phyloP scores from a whole-genome alignment of 441 rosid species.

The Hura crepitans region DNA sequence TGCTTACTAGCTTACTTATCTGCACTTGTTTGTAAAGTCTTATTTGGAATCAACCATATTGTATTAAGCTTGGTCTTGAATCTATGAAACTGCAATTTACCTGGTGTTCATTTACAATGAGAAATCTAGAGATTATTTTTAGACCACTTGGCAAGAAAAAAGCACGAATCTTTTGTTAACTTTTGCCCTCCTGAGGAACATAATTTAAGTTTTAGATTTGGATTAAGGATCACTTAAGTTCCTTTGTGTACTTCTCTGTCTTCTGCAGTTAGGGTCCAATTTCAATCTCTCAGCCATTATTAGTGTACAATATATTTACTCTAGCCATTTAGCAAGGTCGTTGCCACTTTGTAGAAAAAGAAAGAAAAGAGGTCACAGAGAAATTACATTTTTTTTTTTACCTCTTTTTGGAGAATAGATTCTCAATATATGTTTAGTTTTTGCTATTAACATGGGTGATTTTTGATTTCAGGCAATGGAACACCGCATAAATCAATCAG shows the following conservation, averaged over 20 bases:
- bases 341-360: neutral
- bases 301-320: neutral
- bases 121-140: neutral
- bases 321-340: too few relatives aligned
- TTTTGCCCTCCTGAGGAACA: neutral
- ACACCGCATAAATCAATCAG: slow-evolving; percentile 37
- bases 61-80: neutral
- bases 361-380: neutral
- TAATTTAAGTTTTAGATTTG: neutral
- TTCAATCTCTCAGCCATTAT: neutral
- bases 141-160: neutral
- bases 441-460: slow-evolving; percentile 14
- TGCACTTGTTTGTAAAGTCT: neutral
- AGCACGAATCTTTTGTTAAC: neutral
- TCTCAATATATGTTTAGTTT: neutral
- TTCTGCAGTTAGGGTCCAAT: neutral
- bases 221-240: neutral
- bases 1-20: slow-evolving; percentile 5
- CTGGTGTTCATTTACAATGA: neutral
- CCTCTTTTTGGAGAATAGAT: neutral
- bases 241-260: neutral
- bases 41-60: neutral
- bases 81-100: neutral
- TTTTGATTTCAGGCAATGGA: slow-evolving; percentile 51
- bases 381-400: neutral